Percentiles rank a stretch among this genome's conserved stretches.
phyloP scores from a whole-genome alignment of 768 basidiomycete genomes.

The Dacryopinax primogenitus region DNA sequence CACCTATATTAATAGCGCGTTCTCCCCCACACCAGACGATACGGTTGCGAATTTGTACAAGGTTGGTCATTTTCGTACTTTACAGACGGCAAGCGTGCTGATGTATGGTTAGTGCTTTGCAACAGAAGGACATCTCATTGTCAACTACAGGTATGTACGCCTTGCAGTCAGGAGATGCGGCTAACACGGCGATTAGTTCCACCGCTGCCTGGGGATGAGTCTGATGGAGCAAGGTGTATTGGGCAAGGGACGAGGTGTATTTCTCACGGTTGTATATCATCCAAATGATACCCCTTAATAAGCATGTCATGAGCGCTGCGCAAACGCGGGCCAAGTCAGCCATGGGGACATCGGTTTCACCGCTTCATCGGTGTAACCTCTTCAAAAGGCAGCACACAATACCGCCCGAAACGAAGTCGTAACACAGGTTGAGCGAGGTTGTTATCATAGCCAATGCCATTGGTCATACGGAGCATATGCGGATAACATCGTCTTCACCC shows the following conservation, averaged over 20 bases:
- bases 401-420: too few relatives aligned
- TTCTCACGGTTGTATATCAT: conserved; percentile 1
- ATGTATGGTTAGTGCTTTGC: conserved; percentile 51
- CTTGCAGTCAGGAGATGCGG: neutral
- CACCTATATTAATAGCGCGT: conserved; percentile 56
- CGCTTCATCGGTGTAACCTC: too few relatives aligned
- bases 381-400: too few relatives aligned
- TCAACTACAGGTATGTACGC: conserved; percentile 65
- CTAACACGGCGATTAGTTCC: conserved; percentile 33
- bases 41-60: conserved; percentile 67
- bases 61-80: too few relatives aligned
- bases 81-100: too few relatives aligned
- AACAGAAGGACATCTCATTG: conserved; percentile 79
- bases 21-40: conserved; percentile 73
- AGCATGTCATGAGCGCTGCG: neutral
- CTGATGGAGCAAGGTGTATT: neutral
- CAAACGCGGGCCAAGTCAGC: neutral
- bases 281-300: conserved; percentile 6
- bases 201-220: conserved; percentile 50
- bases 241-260: neutral
- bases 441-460: conserved; percentile 6
- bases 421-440: neutral
- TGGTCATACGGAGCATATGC: neutral
- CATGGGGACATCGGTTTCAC: too few relatives aligned
- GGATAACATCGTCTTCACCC: neutral